Evolutionary conservation across 768 basidiomycete genomes (phyloP).

Genomic region (Naematelia aurantialba): DNA sequence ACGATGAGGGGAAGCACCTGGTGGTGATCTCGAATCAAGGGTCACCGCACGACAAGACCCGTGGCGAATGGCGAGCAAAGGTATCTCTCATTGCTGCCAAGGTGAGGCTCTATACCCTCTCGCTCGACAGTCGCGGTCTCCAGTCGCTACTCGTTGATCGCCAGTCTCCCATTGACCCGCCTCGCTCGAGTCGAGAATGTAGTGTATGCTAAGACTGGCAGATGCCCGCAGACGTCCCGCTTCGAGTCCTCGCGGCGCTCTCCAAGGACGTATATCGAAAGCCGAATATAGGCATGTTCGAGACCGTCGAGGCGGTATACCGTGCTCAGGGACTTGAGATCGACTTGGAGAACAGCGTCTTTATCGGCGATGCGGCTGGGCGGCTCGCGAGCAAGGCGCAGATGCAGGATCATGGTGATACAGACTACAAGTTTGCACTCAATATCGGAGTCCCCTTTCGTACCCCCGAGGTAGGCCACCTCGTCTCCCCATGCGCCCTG

Average conservation of each 20-base stretch:
- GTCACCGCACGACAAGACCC: constrained; percentile 48
- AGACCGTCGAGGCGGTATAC: constrained; percentile 65
- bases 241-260: constrained; percentile 70
- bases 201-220: too few species aligned
- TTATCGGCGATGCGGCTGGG: constrained; percentile 87
- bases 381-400: constrained; percentile 51
- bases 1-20: constrained; percentile 60
- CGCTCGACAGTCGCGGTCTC: too few species aligned
- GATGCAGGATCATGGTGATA: constrained; percentile 66
- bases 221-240: constrained; percentile 66
- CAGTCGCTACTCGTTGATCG: too few species aligned
- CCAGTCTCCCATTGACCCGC: too few species aligned
- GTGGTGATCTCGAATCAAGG: constrained; percentile 79
- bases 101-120: constrained; percentile 31
- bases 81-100: constrained; percentile 62
- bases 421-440: constrained; percentile 79
- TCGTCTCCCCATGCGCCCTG: too few species aligned
- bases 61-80: constrained; percentile 70
- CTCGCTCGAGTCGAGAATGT: too few species aligned
- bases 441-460: constrained; percentile 70
- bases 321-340: constrained; percentile 60
- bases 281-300: constrained; percentile 84
- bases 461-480: constrained; percentile 74
- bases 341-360: constrained; percentile 66
- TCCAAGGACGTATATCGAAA: constrained; percentile 70